phyloP scores from a whole-genome alignment of 1,284 basidiomycete species.

The Ceratobasidium sp. region DNA sequence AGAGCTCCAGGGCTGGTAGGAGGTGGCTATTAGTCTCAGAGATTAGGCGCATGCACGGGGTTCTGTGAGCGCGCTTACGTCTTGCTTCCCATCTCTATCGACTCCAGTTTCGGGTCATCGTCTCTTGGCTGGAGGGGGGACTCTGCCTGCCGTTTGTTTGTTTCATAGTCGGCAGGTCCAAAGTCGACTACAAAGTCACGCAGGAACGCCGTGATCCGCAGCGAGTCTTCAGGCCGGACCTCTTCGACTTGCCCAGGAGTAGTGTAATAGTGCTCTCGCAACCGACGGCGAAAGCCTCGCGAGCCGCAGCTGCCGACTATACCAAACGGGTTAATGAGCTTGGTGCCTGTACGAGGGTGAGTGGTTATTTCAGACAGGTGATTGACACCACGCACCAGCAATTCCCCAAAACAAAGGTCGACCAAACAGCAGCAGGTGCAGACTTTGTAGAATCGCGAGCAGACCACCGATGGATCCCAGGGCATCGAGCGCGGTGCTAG shows the following conservation, averaged over 20 bases:
- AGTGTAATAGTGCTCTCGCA: not conserved
- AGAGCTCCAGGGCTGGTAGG: not conserved
- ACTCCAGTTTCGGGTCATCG: too few relatives aligned
- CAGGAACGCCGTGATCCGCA: slow-evolving; percentile 9
- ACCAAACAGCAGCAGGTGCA: slow-evolving; percentile 17
- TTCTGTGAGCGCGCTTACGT: not conserved
- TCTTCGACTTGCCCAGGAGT: not conserved
- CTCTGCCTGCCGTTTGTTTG: too few relatives aligned
- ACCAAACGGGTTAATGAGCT: slow-evolving; percentile 16
- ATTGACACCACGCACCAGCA: not conserved
- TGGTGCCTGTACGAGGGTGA: not conserved
- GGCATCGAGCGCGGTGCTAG: slow-evolving; percentile 15
- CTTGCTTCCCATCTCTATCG: not conserved
- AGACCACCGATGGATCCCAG: slow-evolving; percentile 22
- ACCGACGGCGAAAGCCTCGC: not conserved
- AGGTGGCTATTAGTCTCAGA: not conserved
- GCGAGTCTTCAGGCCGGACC: not conserved
- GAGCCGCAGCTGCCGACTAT: not conserved
- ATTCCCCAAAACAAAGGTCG: slow-evolving; percentile 24
- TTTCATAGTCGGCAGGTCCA: not conserved
- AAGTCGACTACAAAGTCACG: slow-evolving; percentile 20
- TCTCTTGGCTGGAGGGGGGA: not conserved
- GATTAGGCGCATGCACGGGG: not conserved
- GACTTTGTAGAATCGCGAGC: slow-evolving; percentile 11
- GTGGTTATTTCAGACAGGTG: not conserved